Evolutionary conservation across 2,329 filamentous ascomycete genomes (phyloP), one percentile per base, ranked within the genome.

Genomic region (Leptosphaerulina australis): DNA sequence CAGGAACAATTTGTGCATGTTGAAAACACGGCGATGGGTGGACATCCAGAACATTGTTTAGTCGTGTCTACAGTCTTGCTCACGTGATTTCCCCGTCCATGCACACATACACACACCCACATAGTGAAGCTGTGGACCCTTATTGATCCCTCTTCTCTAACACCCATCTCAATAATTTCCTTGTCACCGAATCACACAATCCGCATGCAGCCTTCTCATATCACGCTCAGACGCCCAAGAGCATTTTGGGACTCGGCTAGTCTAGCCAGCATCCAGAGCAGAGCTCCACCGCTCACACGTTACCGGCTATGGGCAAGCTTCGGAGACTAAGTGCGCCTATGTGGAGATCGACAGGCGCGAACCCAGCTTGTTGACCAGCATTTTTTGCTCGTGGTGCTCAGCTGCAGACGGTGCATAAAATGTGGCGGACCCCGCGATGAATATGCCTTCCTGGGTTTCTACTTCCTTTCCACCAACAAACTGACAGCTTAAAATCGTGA

Each of bases 271-370:
- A 43, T 53, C 56, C 54, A 58, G 49, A 60, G 55, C 58, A 49
- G 34, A 49, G 50, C 46, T 31, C 41, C 33, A 25, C 51, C 35
- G 49, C 45, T 35, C 31, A 14, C 35, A 37, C 60, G 46, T 56
- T 43, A 25, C 53, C 56, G 9, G 21, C 41, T 28, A 2, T 24
- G 44, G 58, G 11, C 44, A 62, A 59, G 41, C 55, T 36, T 49
- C 60, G 60, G 58, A 50, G 57, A 46, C 54, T 55, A 60, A 55
- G 44, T 49, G 34, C 20, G 28, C 37, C 38, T 50, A 60, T 53
- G 59, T 63, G 64, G 59, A 56, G 62, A 63, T 65, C 56, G 53
- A 59, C 53, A 36, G 38, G 48, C 54, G 55, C 55, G 51, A 60
- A 48, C 48, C 35, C 43, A 35, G 36, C 33, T 35, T 62, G 58